Percentiles rank a stretch among this genome's conserved stretches.
Evolutionary conservation across 352 stramenopile species (phyloP).

Genomic region (Pythium aquatile): DNA sequence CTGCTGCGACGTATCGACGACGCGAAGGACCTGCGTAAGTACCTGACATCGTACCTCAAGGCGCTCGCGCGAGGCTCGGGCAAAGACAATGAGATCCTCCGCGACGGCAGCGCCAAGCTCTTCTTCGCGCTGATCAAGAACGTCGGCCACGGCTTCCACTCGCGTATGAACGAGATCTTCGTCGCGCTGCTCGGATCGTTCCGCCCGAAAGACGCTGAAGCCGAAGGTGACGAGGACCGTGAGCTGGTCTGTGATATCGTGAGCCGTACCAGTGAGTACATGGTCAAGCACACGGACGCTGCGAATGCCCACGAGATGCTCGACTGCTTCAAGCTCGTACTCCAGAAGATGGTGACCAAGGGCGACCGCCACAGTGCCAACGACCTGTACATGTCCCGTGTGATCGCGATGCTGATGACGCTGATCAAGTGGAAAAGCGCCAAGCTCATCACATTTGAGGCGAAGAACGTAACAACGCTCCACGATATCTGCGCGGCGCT

Average conservation of each 20-base stretch:
- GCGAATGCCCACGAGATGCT: conserved; percentile 64
- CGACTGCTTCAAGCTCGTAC: conserved; percentile 56
- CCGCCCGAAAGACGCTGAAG: conserved; percentile 39
- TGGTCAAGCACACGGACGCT: conserved; percentile 78
- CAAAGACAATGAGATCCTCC: conserved; percentile 61
- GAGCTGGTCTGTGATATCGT: conserved; percentile 66
- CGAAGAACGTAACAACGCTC: conserved; percentile 40
- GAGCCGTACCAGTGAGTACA: conserved; percentile 56
- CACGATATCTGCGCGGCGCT: conserved; percentile 47
- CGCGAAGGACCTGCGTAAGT: conserved; percentile 75
- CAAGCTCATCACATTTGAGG: conserved; percentile 40
- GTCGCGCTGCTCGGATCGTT: conserved; percentile 73
- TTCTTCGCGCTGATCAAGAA: conserved; percentile 84
- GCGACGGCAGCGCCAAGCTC: conserved; percentile 82
- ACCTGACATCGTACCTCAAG: conserved; percentile 74
- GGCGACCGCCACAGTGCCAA: conserved; percentile 33
- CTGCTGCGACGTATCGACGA: conserved; percentile 79
- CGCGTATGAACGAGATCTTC: conserved; percentile 77
- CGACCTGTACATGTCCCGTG: conserved; percentile 70
- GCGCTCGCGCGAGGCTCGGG: conserved; percentile 67
- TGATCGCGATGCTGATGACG: conserved; percentile 51
- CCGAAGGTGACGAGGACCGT: conserved; percentile 26
- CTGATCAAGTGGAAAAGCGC: conserved; percentile 62
- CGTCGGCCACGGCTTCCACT: conserved; percentile 85
- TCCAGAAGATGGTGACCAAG: conserved; percentile 48